Evolutionary conservation across 805 yeast genomes (phyloP).

Genomic region (Candida nonsorbophila): DNA sequence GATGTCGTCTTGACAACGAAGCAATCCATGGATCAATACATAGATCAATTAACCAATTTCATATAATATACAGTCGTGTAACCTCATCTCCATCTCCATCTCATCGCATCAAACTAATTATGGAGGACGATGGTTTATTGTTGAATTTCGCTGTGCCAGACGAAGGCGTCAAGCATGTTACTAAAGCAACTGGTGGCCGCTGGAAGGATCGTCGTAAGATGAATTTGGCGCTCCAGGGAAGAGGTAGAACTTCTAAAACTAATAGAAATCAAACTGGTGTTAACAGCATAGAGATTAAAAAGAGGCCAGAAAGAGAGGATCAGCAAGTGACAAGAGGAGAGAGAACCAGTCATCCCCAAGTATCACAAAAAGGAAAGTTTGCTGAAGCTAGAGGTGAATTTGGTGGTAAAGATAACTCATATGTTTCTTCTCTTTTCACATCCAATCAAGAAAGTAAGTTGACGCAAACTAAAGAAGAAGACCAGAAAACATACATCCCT

Average conservation of each 20-base stretch:
- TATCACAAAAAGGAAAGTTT: constrained; percentile 32
- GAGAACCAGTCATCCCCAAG: constrained; percentile 11
- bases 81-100: constrained; percentile 5
- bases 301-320: neutral
- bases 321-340: constrained; percentile 9
- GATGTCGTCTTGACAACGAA: constrained; percentile 13
- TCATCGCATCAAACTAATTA: constrained; percentile 4
- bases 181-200: constrained; percentile 61
- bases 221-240: constrained; percentile 46
- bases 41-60: constrained; percentile 14
- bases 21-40: constrained; percentile 20
- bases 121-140: constrained; percentile 64
- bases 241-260: constrained; percentile 20
- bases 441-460: constrained; percentile 47
- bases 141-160: constrained; percentile 60
- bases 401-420: constrained; percentile 56
- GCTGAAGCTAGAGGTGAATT: constrained; percentile 46
- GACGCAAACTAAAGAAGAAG: constrained; percentile 23
- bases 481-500: constrained; percentile 34
- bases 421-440: constrained; percentile 79
- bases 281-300: constrained; percentile 14
- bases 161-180: constrained; percentile 14
- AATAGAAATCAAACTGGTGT: constrained; percentile 21
- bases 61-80: constrained; percentile 1
- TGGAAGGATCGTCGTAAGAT: constrained; percentile 78